phyloP scores from a whole-genome alignment of 805 yeast species.

The Candida dajiaensis region DNA sequence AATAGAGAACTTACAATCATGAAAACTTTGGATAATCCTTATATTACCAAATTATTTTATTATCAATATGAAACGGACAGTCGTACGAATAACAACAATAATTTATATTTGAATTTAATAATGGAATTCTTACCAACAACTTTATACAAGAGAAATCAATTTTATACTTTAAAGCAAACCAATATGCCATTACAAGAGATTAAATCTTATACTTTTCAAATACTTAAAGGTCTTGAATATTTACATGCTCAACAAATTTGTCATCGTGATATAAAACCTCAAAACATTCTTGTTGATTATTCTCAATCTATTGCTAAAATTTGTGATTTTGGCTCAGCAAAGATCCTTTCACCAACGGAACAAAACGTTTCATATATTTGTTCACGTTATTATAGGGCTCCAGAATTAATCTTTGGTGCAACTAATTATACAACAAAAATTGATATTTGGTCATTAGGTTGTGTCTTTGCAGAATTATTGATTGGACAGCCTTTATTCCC shows the following conservation, averaged over 20 bases:
- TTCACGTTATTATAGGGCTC: constrained; percentile 95
- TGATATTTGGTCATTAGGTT: constrained; percentile 96
- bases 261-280: constrained; percentile 92
- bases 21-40: constrained; percentile 81
- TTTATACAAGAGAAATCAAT: constrained; percentile 82
- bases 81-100: constrained; percentile 34
- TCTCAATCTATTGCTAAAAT: constrained; percentile 77
- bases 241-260: constrained; percentile 76
- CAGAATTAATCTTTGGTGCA: constrained; percentile 96
- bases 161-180: constrained; percentile 65
- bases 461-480: constrained; percentile 95
- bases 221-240: constrained; percentile 72
- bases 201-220: constrained; percentile 75
- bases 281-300: constrained; percentile 83
- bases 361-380: constrained; percentile 96
- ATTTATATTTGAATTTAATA: constrained; percentile 81
- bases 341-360: constrained; percentile 80
- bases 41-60: constrained; percentile 82
- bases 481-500: constrained; percentile 97
- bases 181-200: constrained; percentile 88
- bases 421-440: constrained; percentile 94
- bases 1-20: constrained; percentile 93
- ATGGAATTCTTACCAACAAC: constrained; percentile 96
- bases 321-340: constrained; percentile 96
- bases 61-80: constrained; percentile 76